Evolutionary conservation across 2,329 filamentous ascomycete genomes (phyloP), one percentile per base, ranked within the genome.

Genomic region (Apiospora sp.): DNA sequence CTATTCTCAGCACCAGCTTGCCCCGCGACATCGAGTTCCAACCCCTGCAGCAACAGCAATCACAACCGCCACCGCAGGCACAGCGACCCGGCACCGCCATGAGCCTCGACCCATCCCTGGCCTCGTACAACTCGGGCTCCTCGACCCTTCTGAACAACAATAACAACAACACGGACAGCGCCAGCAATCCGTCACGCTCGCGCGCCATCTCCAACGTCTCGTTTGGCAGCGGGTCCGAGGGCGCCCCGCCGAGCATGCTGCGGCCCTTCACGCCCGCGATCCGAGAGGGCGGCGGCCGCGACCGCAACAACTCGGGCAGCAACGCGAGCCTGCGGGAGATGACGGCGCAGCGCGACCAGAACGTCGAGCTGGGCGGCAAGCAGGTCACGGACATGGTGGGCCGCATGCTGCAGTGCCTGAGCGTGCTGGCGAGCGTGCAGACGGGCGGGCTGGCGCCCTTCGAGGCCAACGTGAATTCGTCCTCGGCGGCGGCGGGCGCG

Each of bases 391-490:
- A 98, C 77, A 98, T 96, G 77, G 95, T 98, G 0, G 96, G 95
- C 0, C 88, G 96, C 69, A 97, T 99, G 94, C 86, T 99, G 75
- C 96, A 99, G 84, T 99, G 96, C 82, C 92, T 98, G 82, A 96
- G 93, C 80, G 95, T 99, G 10, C 86, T 99, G 30, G 93, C 94
- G 3, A 92, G 92, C 74, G 89, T 97, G 16, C 92, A 86, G 27
- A 75, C 74, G 6, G 73, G 73, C 10, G 74, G 78, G 2, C 27
- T 67, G 16, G 69, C 58, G 10, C 67, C 72, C 12, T 70, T 71
- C 13, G 19, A 34, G 37, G 41, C 61, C 12, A 58, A 44, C 44
- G 34, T 48, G 6, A 34, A 37, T 5, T 71, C 43, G 74, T 77
- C 10, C 74, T 73, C n/a, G 77, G 78, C 61, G 76, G 72, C 71